Evolutionary conservation across 2,329 filamentous ascomycete species (phyloP), one percentile per base, ranked within the genome.

Genomic region (Aspergillus costaricaensis): DNA sequence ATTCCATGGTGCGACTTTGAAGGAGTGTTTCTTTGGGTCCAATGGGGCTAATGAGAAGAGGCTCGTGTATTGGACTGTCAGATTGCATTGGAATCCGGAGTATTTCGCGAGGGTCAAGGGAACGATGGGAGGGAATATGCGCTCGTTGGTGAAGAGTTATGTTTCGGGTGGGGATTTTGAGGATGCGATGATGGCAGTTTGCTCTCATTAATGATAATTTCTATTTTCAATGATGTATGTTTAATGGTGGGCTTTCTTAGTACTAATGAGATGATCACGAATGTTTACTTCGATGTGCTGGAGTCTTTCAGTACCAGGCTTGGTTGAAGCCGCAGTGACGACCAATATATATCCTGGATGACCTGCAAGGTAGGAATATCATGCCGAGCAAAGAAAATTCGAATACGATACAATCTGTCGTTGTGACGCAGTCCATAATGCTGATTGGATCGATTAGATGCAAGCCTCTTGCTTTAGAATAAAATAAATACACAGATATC

Each of bases 41-140:
- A 4, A 83, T 91, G 15, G 82, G 85, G 30, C 30, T 81, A 57
- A 65, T 36, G 92, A 5, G 83, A 59, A 58, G 49, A 32, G 62
- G 38, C 12, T 65, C 58, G 59, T 62, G 14, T 64, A 65, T 48
- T 65, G 63, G 63, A 58, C 61, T 17, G 63, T 95, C 2, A 82
- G 88, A 44, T 83, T 84, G 59, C 91, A 96, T 76, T 96, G 92
- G 91, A 86, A 94, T 71, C 82, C 82, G 51, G 82, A 80, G 60
- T 84, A 88, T 64, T 81, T 94, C 80, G 83, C 83, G 57, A 88
- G 90, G 62, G 86, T 93, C 61, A 90, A 88, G 74, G 84, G 80
- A 0, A 90, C 89, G 17, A 54, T 53, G 21, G 56, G 61, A 4
- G 57, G 52, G 10, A 56, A 61, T 17, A 57, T 63, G 43, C 39